phyloP scores from a whole-genome alignment of 768 basidiomycete species.

The Kwoniella europaea region DNA sequence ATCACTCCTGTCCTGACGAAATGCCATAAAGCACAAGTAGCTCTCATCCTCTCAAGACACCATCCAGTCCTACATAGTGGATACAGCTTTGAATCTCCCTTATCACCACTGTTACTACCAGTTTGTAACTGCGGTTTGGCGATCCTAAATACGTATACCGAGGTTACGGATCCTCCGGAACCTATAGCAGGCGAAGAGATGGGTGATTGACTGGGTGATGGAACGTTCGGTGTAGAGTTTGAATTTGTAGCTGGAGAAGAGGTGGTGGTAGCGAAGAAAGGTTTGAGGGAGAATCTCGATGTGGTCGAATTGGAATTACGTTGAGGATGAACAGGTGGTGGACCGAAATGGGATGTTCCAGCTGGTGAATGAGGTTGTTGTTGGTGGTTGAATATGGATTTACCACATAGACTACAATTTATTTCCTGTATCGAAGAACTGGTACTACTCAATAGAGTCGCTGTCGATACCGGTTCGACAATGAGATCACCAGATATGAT shows the following conservation, averaged over 20 bases:
- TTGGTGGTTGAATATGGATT: conserved; percentile 57
- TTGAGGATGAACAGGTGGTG: conserved; percentile 65
- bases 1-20: conserved; percentile 81
- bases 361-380: conserved; percentile 31
- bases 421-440: conserved; percentile 63
- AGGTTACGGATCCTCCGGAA: conserved; percentile 13
- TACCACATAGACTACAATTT: conserved; percentile 80
- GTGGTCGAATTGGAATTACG: conserved; percentile 60
- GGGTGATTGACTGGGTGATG: conserved; percentile 41
- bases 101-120: conserved; percentile 27
- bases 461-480: conserved; percentile 80
- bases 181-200: conserved; percentile 40
- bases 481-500: conserved; percentile 84
- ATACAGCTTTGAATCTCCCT: conserved; percentile 61
- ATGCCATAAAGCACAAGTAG: conserved; percentile 89
- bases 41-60: conserved; percentile 79
- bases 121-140: conserved; percentile 34
- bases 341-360: conserved; percentile 41
- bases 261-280: conserved; percentile 57
- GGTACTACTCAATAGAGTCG: conserved; percentile 66
- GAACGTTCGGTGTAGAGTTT: conserved; percentile 24
- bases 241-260: conserved; percentile 40
- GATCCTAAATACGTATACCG: conserved; percentile 59
- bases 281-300: conserved; percentile 57
- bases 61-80: conserved; percentile 84